Base-by-base conservation (phyloP, 306 rosid genomes). In the Myrica gale region DNA sequence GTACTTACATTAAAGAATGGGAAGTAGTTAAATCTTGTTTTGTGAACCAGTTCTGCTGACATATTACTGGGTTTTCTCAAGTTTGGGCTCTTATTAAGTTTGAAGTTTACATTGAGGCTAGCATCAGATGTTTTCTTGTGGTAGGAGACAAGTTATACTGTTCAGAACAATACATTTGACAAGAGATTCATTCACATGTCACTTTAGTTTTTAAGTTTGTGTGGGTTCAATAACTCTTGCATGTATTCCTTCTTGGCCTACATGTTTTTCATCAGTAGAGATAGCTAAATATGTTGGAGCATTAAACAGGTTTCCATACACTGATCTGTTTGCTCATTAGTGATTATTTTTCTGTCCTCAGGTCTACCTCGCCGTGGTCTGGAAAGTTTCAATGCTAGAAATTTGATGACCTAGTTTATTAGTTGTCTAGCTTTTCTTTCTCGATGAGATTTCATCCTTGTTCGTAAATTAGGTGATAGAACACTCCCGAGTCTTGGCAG, bases 381-480 rank as follows among this genome's bases (percentile, higher is more conserved):
- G 70, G 67, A 79, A 72, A 80, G 50, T 75, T 74, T 77, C 67
- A 74, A 39, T 71, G 75, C 79, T 15, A 44, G 74, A 67, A 68
- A 43, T 52, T 67, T 55, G 81, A 74, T 68, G 46, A 72, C 69
- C 75, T 69, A 55, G 69, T 46, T 81, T 72, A 12, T 51, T 46
- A 52, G 68, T 26, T n/a, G 13, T 20, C 67, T 32, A 44, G 48
- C 55, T 7, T 9, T 65, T 39, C 56, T 74, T 39, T 57, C 17
- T 80, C 17, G 69, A 61, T 76, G 82, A 71, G 83, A 58, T 76
- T 74, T 80, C 62, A 60, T 72, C 69, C 82, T 47, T 78, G 73
- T 72, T 57, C 91, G 92, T 94, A 92, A 72, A 90, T 92, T 86
- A 67, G 67, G 68, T 84, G 85, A 76, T 82, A 72, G 55, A 70